A percentile compares a stretch with the other conserved stretches of the same genome.
Conservation (phyloP, 495 filamentous ascomycete species). For the Lasiosphaeriaceae sp. region DNA sequence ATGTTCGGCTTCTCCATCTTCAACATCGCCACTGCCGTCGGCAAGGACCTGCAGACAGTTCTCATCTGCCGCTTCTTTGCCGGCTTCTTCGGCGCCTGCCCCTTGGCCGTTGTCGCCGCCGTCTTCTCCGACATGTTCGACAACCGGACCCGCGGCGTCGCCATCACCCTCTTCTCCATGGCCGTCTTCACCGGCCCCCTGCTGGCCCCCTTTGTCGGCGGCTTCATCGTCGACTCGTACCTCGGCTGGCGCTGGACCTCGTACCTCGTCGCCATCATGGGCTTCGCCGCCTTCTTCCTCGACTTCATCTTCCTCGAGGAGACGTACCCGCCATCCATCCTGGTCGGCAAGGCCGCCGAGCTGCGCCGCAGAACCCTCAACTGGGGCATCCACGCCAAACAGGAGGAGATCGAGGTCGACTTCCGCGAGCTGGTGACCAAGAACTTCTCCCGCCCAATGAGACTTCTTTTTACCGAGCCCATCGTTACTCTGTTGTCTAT, state of each 20-base stretch:
- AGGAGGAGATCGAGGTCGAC: constrained; percentile 89
- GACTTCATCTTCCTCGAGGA: constrained; percentile 72
- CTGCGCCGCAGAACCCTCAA: constrained; percentile 79
- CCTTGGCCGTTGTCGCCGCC: constrained; percentile 78
- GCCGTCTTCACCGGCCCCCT: constrained; percentile 80
- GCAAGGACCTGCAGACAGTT: constrained; percentile 78
- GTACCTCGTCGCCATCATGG: constrained; percentile 71
- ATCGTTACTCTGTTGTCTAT: constrained; percentile 71
- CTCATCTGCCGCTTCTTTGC: constrained; percentile 81
- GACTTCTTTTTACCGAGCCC: constrained; percentile 75
- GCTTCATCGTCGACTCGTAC: constrained; percentile 69
- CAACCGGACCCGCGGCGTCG: constrained; percentile 71
- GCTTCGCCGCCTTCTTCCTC: constrained; percentile 64
- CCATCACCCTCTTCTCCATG: constrained; percentile 80
- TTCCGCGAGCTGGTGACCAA: constrained; percentile 72
- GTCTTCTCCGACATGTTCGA: constrained; percentile 88
- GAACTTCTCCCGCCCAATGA: constrained; percentile 78
- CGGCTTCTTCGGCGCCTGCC: constrained; percentile 72
- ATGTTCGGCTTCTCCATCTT: constrained; percentile 82
- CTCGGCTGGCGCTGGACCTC: constrained; percentile 86
- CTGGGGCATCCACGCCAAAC: constrained; percentile 92
- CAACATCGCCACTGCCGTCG: constrained; percentile 63
- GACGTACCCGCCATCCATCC: constrained; percentile 78
- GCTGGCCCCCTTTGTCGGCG: constrained; percentile 76
- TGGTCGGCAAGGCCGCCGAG: constrained; percentile 71